Conservation (phyloP, 2,329 filamentous ascomycete genomes). For the Fusarium protoensiforme region DNA sequence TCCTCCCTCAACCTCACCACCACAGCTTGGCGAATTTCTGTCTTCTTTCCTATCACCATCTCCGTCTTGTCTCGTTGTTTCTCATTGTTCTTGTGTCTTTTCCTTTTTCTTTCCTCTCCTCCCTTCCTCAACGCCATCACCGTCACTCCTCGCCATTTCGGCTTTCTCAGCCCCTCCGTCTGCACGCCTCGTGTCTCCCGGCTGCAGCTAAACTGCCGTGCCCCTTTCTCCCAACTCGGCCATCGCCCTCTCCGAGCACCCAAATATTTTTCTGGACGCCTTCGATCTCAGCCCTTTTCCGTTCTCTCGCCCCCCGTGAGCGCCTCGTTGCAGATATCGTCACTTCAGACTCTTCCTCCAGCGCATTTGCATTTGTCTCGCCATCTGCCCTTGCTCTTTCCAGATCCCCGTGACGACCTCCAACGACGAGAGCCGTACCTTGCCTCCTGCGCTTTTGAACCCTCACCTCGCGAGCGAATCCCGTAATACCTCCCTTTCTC, state of each 20-base stretch:
- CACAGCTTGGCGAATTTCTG: constrained; percentile 32
- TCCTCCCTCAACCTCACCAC: constrained; percentile 43
- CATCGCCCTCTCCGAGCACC: constrained; percentile 37
- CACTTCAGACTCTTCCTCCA: constrained; percentile 38
- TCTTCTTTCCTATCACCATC: constrained; percentile 42
- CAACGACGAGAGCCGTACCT: constrained; percentile 41
- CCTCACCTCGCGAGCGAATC: constrained; percentile 35
- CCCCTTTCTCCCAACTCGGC: constrained; percentile 47
- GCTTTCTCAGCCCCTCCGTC: constrained; percentile 38
- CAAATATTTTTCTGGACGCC: constrained; percentile 28
- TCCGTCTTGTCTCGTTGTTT: constrained; percentile 38
- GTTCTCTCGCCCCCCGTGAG: constrained; percentile 39
- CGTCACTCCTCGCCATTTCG: constrained; percentile 40
- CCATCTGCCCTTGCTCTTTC: constrained; percentile 42
- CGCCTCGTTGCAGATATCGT: constrained; percentile 45
- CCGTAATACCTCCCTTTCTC: constrained; percentile 43
- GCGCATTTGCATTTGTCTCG: constrained; percentile 43
- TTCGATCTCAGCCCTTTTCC: constrained; percentile 30
- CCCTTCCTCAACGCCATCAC: constrained; percentile 44
- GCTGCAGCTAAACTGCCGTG: constrained; percentile 39
- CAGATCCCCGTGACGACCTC: constrained; percentile 39
- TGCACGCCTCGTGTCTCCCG: constrained; percentile 33
- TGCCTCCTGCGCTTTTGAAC: constrained; percentile 20
- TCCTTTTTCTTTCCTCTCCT: constrained; percentile 36
- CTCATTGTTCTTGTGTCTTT: constrained; percentile 45